phyloP scores from a whole-genome alignment of 2,329 filamentous ascomycete species.

The Taxawa tesnikishii region DNA sequence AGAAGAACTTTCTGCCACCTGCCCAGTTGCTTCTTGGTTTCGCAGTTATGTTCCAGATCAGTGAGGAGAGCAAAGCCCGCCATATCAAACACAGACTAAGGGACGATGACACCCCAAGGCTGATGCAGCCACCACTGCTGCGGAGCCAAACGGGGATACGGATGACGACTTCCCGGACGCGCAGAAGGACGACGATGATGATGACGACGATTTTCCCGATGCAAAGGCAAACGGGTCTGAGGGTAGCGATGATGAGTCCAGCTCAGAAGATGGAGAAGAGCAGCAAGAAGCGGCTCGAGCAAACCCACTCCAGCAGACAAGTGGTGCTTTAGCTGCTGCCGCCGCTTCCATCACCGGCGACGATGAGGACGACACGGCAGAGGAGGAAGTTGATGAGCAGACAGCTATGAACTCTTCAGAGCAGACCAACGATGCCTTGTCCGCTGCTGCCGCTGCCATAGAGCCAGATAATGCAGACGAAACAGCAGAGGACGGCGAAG shows the following conservation, averaged over 20 bases:
- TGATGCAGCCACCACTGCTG: slow-evolving; percentile 6
- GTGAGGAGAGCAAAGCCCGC: slow-evolving; percentile 70
- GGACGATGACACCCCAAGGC: slow-evolving; percentile 18
- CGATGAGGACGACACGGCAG: slow-evolving; percentile 12
- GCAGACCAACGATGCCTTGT: too few species aligned
- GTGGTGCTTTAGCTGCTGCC: slow-evolving; percentile 14
- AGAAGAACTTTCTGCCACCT: slow-evolving; percentile 85
- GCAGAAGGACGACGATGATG: slow-evolving; percentile 17
- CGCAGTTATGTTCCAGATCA: slow-evolving; percentile 76
- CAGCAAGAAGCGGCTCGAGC: slow-evolving; percentile 4
- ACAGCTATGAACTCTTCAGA: too few species aligned
- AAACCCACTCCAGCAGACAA: slow-evolving; percentile 9
- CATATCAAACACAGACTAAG: slow-evolving; percentile 63
- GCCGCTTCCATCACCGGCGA: slow-evolving; percentile 13
- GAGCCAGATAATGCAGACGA: slow-evolving; percentile 14
- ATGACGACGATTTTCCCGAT: slow-evolving; percentile 8
- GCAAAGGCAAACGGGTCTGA: slow-evolving; percentile 23
- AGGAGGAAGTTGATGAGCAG: slow-evolving; percentile 11
- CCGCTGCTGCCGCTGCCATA: slow-evolving; percentile 13
- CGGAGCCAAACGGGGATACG: slow-evolving; percentile 10
- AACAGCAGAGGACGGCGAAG: slow-evolving; percentile 18
- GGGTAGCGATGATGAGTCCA: slow-evolving; percentile 28
- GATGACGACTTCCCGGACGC: slow-evolving; percentile 12
- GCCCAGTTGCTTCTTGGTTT: slow-evolving; percentile 80
- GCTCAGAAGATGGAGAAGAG: slow-evolving; percentile 8